These are phyloP conservation scores for Colletotrichum spaethianum DNA, from an alignment of 2,329 filamentous ascomycete species.

Conservation along the genomic window DNA sequence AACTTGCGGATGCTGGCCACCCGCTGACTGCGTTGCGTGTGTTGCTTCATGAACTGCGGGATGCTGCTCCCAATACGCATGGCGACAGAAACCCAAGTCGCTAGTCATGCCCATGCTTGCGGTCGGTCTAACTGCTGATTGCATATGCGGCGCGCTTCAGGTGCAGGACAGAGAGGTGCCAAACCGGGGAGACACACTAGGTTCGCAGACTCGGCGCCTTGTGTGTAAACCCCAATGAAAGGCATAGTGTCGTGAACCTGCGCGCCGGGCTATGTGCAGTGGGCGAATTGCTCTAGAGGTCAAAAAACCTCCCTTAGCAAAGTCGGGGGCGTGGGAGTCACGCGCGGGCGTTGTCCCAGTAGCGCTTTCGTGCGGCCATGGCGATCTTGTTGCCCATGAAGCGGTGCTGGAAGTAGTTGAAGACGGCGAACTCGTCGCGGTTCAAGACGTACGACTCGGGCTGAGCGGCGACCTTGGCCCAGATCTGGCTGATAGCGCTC, in stretches of 20 bases:
- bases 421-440: conserved; percentile 84
- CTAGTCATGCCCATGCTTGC: background rate
- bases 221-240: background rate
- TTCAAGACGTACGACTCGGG: conserved; percentile 81
- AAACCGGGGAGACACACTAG: background rate
- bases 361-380: conserved; percentile 63
- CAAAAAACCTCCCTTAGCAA: background rate
- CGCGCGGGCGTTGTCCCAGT: conserved; percentile 64
- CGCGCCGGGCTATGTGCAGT: background rate
- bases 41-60: background rate
- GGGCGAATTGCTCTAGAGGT: background rate
- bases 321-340: conserved; percentile 44
- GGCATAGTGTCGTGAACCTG: background rate
- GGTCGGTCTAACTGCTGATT: background rate
- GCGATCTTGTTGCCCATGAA: conserved; percentile 69
- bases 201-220: background rate
- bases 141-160: conserved; percentile 2
- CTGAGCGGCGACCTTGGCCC: conserved; percentile 75
- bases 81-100: background rate
- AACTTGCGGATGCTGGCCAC: background rate
- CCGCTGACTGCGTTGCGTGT: background rate
- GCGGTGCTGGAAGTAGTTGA: conserved; percentile 85
- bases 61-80: background rate
- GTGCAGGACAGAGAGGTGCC: background rate
- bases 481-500: conserved; percentile 73